Base-by-base conservation (phyloP, 2,329 filamentous ascomycete genomes). In the Sarocladium oryzae region DNA sequence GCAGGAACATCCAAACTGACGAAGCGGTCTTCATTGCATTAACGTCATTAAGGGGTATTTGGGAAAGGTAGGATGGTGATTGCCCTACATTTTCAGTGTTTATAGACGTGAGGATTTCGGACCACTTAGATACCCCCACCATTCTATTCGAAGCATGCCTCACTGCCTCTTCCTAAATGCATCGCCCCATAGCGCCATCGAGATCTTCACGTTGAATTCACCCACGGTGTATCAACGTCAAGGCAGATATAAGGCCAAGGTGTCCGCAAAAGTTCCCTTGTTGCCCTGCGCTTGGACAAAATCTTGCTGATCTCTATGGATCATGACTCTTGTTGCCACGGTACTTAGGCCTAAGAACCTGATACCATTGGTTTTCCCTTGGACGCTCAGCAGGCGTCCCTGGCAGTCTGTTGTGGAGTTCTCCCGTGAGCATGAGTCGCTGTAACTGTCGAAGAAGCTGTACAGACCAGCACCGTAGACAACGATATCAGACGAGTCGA, bases 11-110 rank as follows among this genome's bases (percentile, higher is more conserved):
- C 55, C 73, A 87, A 55, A 93, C 89, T 0, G 89, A 95, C 59
- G 89, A 95, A 69, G 88, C 89, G 1, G 69, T 95, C 16, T 88
- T 86, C 70, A 80, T 93, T 62, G 88, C 84, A 0, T 66, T 95
- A 63, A 85, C 84, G 60, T 81, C 81, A 2, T 62, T 93, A 62
- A 78, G 83, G 61, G 74, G 71, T 53, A 57, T 84, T 53, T 85
- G 75, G 80, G 69, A 72, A 7, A 49, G 46, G 21, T 49, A 37
- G 16, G 18, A 28, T 23, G 32, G 28, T n/a, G 13, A 4, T 4
- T 48, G 26, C 26, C 13, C 16, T 28, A 20, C 3, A 3, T 11
- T 28, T n/a, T 21, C 13, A 26, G 40, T 18, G 40, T 13, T 48
- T 48, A n/a, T 48, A 33, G 26, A 33, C 24, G 24, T 48, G 26